These are phyloP conservation scores for Seiridium cupressi DNA, from an alignment of 2,329 filamentous ascomycete genomes.

Conservation along the genomic window DNA sequence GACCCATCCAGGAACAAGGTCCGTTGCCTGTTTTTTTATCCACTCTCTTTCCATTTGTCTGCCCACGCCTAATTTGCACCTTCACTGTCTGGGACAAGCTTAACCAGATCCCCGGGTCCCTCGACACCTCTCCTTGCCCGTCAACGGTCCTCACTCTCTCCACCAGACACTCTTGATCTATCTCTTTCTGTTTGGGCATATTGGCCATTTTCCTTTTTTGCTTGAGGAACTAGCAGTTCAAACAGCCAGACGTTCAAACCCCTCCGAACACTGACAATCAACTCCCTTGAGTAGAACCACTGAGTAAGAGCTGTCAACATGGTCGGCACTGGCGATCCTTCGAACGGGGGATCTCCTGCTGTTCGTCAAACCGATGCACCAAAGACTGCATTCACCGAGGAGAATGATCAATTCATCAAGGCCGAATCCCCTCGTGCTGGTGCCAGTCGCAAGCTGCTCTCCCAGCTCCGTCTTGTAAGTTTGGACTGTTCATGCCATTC, in stretches of 20 bases:
- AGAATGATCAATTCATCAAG: slow-evolving; percentile 35
- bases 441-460: slow-evolving; percentile 24
- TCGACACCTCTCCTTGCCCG: not conserved
- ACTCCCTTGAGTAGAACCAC: slow-evolving; percentile 8
- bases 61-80: slow-evolving; percentile 12
- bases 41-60: not conserved
- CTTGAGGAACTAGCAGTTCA: slow-evolving; percentile 19
- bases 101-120: not conserved
- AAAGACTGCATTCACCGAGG: slow-evolving; percentile 31
- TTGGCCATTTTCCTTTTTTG: slow-evolving; percentile 24
- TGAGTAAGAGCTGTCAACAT: slow-evolving; percentile 25
- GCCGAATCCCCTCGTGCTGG: slow-evolving; percentile 30
- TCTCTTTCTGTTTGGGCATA: slow-evolving; percentile 26
- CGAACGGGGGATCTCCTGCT: slow-evolving; percentile 38
- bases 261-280: not conserved
- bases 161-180: slow-evolving; percentile 23
- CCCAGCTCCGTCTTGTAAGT: not conserved
- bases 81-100: slow-evolving; percentile 6
- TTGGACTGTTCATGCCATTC: not conserved
- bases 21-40: not conserved
- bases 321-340: slow-evolving; percentile 34
- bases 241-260: not conserved
- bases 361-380: slow-evolving; percentile 31
- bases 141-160: slow-evolving; percentile 12
- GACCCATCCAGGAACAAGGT: not conserved